phyloP scores from a whole-genome alignment of 2,329 filamentous ascomycete species.

The Karstenula rhodostoma region DNA sequence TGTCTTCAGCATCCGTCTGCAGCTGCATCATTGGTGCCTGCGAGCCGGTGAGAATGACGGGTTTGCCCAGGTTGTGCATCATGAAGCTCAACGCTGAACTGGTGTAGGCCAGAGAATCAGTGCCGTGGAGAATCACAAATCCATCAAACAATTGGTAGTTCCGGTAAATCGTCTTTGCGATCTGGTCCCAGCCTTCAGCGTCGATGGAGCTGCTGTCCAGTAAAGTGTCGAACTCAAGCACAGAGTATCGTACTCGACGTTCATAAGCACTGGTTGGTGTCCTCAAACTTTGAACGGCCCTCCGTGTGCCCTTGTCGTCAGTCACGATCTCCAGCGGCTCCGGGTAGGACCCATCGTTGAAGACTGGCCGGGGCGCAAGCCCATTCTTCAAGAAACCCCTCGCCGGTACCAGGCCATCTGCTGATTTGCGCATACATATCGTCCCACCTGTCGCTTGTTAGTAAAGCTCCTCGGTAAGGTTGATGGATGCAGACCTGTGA shows the following conservation, averaged over 20 bases:
- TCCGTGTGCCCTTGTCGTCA: slow-evolving; percentile 57
- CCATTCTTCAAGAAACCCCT: slow-evolving; percentile 80
- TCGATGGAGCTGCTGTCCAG: slow-evolving; percentile 92
- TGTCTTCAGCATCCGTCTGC: slow-evolving; percentile 91
- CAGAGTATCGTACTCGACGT: slow-evolving; percentile 81
- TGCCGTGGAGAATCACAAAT: slow-evolving; percentile 90
- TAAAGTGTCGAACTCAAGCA: slow-evolving; percentile 83
- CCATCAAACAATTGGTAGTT: slow-evolving; percentile 92
- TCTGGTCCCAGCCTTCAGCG: slow-evolving; percentile 83
- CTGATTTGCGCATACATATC: slow-evolving; percentile 89
- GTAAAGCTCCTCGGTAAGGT: slow-evolving; percentile 15
- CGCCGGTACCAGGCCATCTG: slow-evolving; percentile 78
- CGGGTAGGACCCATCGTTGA: slow-evolving; percentile 77
- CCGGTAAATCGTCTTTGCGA: slow-evolving; percentile 77
- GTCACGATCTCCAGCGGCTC: slow-evolving; percentile 64
- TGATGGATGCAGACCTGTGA: slow-evolving; percentile 67
- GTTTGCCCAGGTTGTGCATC: slow-evolving; percentile 89
- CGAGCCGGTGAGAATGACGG: slow-evolving; percentile 79
- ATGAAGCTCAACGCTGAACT: slow-evolving; percentile 92
- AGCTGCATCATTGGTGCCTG: slow-evolving; percentile 85
- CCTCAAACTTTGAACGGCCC: slow-evolving; percentile 72
- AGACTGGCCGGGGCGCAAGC: slow-evolving; percentile 81
- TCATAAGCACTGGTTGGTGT: slow-evolving; percentile 83
- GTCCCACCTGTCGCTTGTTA: slow-evolving; percentile 64
- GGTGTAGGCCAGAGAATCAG: slow-evolving; percentile 86